Evolutionary conservation across 257 asterid genomes (phyloP).

Genomic region (Nicotiana benthamiana): DNA sequence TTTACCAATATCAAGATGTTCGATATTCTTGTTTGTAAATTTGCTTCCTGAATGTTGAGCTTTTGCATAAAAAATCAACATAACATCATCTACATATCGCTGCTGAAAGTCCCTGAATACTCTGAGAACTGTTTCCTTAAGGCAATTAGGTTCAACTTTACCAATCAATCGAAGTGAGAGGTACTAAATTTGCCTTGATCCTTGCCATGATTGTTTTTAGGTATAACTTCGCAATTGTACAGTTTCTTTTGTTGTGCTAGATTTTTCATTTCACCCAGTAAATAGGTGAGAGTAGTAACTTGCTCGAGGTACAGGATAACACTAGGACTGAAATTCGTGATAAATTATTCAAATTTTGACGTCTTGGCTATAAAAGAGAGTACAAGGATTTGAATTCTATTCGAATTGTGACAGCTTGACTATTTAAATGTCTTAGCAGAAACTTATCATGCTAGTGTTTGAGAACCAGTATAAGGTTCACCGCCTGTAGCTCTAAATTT

Average conservation of each 20-base stretch:
- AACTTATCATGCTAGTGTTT: not conserved
- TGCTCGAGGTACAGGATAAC: not conserved
- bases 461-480: not conserved
- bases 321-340: not conserved
- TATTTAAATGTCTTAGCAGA: not conserved
- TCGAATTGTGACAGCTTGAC: not conserved
- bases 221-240: not conserved
- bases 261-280: not conserved
- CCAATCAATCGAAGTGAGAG: not conserved
- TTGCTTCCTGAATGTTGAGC: not conserved
- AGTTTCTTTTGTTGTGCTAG: not conserved
- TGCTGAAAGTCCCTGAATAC: not conserved
- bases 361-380: not conserved
- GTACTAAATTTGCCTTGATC: not conserved
- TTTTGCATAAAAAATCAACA: not conserved
- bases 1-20: not conserved
- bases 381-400: not conserved
- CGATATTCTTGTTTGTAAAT: not conserved
- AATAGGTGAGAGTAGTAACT: not conserved
- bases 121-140: not conserved
- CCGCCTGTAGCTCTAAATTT: not conserved
- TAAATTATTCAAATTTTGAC: not conserved
- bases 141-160: not conserved
- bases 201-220: not conserved
- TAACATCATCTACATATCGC: not conserved